phyloP scores from a whole-genome alignment of 2,329 filamentous ascomycete genomes.

The Fusarium ambrosium region DNA sequence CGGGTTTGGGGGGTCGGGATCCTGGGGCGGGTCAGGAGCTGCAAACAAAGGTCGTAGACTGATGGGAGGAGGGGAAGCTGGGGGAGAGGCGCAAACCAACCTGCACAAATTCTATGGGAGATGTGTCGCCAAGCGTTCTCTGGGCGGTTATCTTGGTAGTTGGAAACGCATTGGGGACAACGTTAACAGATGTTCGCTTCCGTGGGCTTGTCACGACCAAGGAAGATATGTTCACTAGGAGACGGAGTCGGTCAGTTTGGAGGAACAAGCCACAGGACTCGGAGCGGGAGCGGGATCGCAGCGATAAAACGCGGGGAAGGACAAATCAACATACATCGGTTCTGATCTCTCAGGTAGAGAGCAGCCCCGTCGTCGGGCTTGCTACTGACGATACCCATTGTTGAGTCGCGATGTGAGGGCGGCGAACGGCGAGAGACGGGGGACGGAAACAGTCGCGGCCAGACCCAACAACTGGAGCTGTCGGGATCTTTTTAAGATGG shows the following conservation, averaged over 20 bases:
- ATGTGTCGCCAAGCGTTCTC: slow-evolving; percentile 79
- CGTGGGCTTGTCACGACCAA: slow-evolving; percentile 85
- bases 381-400: slow-evolving; percentile 94
- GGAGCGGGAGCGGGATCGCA: slow-evolving; percentile 21
- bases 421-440: slow-evolving; percentile 35
- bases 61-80: slow-evolving; percentile 20
- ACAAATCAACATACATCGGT: slow-evolving; percentile 76
- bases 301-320: slow-evolving; percentile 24
- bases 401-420: slow-evolving; percentile 52
- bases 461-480: slow-evolving; percentile 40
- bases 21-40: slow-evolving; percentile 59
- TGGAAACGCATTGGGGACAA: slow-evolving; percentile 89
- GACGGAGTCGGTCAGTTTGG: slow-evolving; percentile 36
- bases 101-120: slow-evolving; percentile 91
- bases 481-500: slow-evolving; percentile 47
- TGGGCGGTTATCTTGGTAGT: slow-evolving; percentile 81
- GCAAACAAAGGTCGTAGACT: slow-evolving; percentile 21
- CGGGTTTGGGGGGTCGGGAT: slow-evolving; percentile 74
- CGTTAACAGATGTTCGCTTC: slow-evolving; percentile 80
- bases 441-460: slow-evolving; percentile 38
- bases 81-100: slow-evolving; percentile 63
- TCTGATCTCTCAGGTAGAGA: slow-evolving; percentile 92
- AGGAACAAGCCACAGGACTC: slow-evolving; percentile 31
- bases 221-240: slow-evolving; percentile 86
- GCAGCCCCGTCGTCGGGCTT: slow-evolving; percentile 84